Conservation (phyloP, 2,329 filamentous ascomycete species). For the Aspergillus sergii region DNA sequence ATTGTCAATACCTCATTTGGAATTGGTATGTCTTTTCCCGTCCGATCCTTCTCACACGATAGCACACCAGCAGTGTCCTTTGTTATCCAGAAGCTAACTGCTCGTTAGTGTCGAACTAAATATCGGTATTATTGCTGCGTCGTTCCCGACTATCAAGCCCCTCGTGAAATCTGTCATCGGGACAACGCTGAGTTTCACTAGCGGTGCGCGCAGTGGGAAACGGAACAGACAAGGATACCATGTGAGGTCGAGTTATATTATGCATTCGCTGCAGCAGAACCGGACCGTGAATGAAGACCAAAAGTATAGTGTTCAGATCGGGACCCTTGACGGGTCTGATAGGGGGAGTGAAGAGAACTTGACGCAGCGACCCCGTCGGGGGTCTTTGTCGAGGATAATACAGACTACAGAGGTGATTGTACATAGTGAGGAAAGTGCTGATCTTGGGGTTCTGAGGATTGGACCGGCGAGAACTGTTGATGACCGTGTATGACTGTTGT, state of each 20-base stretch:
- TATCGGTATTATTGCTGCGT: slow-evolving; percentile 45
- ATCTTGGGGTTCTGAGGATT: slow-evolving; percentile 21
- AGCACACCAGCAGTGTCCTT: background rate
- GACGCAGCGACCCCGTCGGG: background rate
- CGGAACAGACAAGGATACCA: slow-evolving; percentile 9
- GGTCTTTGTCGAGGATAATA: background rate
- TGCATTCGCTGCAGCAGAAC: background rate
- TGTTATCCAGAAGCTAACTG: background rate
- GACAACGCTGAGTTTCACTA: slow-evolving; percentile 15
- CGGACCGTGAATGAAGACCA: background rate
- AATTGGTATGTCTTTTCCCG: slow-evolving; percentile 16
- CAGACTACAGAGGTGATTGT: slow-evolving; percentile 9
- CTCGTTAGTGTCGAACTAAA: slow-evolving; percentile 43
- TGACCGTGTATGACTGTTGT: background rate
- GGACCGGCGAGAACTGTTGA: background rate
- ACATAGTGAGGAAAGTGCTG: slow-evolving; percentile 4
- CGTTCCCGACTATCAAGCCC: slow-evolving; percentile 44
- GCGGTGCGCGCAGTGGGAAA: slow-evolving; percentile 8
- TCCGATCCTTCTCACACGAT: background rate
- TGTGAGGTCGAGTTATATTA: slow-evolving; percentile 1
- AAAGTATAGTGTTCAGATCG: background rate
- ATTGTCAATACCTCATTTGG: slow-evolving; percentile 20
- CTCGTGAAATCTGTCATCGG: slow-evolving; percentile 30
- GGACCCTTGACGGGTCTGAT: background rate
- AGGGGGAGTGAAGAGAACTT: background rate